These are phyloP conservation scores for Balansia obtecta DNA, from an alignment of 2,329 filamentous ascomycete genomes.

Conservation along the genomic window DNA sequence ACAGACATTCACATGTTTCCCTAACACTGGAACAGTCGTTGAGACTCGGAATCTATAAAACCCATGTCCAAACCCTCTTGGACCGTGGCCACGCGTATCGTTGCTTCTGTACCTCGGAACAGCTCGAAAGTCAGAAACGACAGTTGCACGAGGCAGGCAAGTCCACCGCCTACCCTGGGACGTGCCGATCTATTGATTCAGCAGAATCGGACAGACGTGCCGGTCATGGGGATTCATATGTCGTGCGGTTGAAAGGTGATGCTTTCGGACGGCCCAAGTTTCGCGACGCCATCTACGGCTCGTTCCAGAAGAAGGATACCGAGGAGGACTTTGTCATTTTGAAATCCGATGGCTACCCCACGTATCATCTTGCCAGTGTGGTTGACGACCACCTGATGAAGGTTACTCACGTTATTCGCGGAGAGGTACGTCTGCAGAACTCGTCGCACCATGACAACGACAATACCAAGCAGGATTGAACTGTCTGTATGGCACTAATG, in stretches of 20 bases:
- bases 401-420: conserved; percentile 90
- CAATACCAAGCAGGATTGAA: background rate
- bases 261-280: conserved; percentile 45
- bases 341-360: conserved; percentile 85
- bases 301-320: conserved; percentile 39
- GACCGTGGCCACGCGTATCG: conserved; percentile 68
- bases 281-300: conserved; percentile 69
- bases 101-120: conserved; percentile 75
- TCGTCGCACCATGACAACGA: background rate
- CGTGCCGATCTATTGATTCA: conserved; percentile 54
- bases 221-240: conserved; percentile 54
- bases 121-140: conserved; percentile 54
- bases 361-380: conserved; percentile 95
- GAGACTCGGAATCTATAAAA: conserved; percentile 57
- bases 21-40: conserved; percentile 48
- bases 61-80: conserved; percentile 59
- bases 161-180: conserved; percentile 42
- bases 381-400: conserved; percentile 93
- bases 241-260: conserved; percentile 62
- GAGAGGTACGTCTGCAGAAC: conserved; percentile 43
- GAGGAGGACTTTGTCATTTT: conserved; percentile 79
- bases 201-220: conserved; percentile 62
- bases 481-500: background rate
- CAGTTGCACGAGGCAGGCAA: conserved; percentile 41
- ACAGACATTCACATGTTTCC: background rate